Evolutionary conservation across 1,284 basidiomycete species (phyloP).

Genomic region (Marasmius oreades): DNA sequence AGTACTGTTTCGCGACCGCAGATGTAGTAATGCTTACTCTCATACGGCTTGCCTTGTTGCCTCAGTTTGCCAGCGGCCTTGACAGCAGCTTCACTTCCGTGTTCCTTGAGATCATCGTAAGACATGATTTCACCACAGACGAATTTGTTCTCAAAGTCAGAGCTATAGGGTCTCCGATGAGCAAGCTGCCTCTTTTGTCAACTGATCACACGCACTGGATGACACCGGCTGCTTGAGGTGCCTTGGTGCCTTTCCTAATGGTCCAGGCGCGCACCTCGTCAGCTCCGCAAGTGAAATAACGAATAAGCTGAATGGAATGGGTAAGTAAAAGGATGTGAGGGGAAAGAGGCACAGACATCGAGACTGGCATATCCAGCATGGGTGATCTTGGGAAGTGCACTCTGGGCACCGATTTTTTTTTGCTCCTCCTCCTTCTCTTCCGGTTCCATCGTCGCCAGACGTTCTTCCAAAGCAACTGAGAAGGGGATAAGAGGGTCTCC

Average conservation of each 20-base stretch:
- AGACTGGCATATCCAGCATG: constrained; percentile 86
- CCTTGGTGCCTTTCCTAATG: constrained; percentile 90
- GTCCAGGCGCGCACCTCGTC: constrained; percentile 99
- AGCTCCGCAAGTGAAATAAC: constrained; percentile 96
- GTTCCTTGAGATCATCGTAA: constrained; percentile 88
- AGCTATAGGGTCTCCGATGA: constrained; percentile 37
- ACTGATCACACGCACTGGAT: constrained; percentile 75
- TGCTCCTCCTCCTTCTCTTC: constrained; percentile 81
- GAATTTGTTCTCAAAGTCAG: constrained; percentile 97
- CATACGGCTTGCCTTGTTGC: constrained; percentile 97
- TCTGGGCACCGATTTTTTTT: constrained; percentile 65
- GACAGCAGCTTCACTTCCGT: constrained; percentile 87
- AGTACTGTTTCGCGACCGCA: constrained; percentile 67
- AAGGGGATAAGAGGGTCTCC: constrained; percentile 97
- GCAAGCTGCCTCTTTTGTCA: constrained; percentile 3
- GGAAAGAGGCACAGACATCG: constrained; percentile 49
- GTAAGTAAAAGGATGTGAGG: not conserved
- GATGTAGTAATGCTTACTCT: constrained; percentile 53
- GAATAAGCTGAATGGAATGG: constrained; percentile 63
- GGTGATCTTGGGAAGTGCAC: constrained; percentile 87
- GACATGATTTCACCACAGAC: constrained; percentile 99
- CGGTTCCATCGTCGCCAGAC: constrained; percentile 65
- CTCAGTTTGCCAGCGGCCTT: constrained; percentile 95
- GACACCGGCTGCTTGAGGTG: constrained; percentile 96
- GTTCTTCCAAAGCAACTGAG: constrained; percentile 95